Evolutionary conservation across 179 eudicot species (phyloP).

Genomic region (Corrigiola litoralis): DNA sequence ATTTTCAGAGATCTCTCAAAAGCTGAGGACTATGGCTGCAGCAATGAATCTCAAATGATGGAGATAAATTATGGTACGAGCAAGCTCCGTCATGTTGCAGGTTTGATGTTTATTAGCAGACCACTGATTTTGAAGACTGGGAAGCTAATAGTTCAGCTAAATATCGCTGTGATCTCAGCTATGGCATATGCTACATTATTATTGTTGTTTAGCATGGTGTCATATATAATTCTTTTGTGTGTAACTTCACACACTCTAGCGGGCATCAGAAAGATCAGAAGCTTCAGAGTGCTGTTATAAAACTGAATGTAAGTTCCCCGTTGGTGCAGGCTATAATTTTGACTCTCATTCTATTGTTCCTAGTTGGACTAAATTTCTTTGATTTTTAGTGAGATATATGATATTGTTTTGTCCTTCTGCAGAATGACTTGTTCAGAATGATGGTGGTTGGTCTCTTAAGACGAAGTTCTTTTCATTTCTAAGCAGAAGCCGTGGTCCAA

Average conservation of each 20-base stretch:
- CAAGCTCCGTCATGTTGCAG: neutral
- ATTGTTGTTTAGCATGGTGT: constrained; percentile 9
- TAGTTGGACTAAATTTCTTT: neutral
- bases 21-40: constrained; percentile 88
- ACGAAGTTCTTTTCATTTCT: neutral
- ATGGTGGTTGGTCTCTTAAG: constrained; percentile 1
- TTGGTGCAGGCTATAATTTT: neutral
- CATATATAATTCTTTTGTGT: constrained; percentile 23
- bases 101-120: constrained; percentile 10
- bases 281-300: constrained; percentile 7
- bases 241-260: constrained; percentile 12
- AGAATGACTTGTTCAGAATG: constrained; percentile 17
- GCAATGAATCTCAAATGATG: constrained; percentile 85
- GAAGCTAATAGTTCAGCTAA: constrained; percentile 8
- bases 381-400: neutral
- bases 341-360: neutral
- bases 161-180: constrained; percentile 9
- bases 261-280: constrained; percentile 19
- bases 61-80: constrained; percentile 14
- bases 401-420: constrained; percentile 12
- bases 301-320: constrained; percentile 20
- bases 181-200: constrained; percentile 12
- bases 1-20: constrained; percentile 85
- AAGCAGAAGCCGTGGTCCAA: neutral
- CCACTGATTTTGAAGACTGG: constrained; percentile 5